phyloP scores from a whole-genome alignment of 768 basidiomycete species.

The Phanerodontia chrysosporium region DNA sequence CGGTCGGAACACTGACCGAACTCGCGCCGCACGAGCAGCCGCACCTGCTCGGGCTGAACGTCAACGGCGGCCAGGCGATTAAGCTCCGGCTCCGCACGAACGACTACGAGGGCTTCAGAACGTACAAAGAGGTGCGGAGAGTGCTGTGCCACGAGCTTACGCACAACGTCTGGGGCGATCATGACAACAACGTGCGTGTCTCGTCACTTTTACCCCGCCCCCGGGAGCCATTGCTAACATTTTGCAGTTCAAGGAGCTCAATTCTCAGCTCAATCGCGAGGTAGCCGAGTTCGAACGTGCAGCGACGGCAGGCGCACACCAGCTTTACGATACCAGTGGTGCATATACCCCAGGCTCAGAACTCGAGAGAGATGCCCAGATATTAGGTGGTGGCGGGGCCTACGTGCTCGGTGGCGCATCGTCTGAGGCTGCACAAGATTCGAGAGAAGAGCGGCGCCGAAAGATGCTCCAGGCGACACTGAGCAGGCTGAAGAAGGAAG shows the following conservation, averaged over 20 bases:
- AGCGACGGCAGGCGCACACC: slow-evolving; percentile 48
- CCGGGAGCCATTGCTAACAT: not conserved
- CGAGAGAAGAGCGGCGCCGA: slow-evolving; percentile 53
- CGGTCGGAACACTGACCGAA: slow-evolving; percentile 69
- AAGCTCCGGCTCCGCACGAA: slow-evolving; percentile 69
- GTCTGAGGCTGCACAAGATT: slow-evolving; percentile 30
- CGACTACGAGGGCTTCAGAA: slow-evolving; percentile 65
- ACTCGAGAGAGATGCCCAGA: slow-evolving; percentile 51
- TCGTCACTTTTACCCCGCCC: not conserved
- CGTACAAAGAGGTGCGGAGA: slow-evolving; percentile 58
- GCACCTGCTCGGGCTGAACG: slow-evolving; percentile 63
- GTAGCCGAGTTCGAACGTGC: slow-evolving; percentile 64
- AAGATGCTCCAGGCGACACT: slow-evolving; percentile 58
- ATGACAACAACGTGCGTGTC: slow-evolving; percentile 63
- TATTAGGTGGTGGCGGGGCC: slow-evolving; percentile 3
- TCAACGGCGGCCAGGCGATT: slow-evolving; percentile 56
- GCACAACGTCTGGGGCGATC: slow-evolving; percentile 71
- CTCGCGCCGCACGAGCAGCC: slow-evolving; percentile 77
- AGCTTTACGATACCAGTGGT: slow-evolving; percentile 38
- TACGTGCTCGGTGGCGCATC: slow-evolving; percentile 17
- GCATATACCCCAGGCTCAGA: slow-evolving; percentile 40
- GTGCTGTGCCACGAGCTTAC: slow-evolving; percentile 76
- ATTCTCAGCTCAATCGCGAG: slow-evolving; percentile 70
- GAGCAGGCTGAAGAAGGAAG: slow-evolving; percentile 55
- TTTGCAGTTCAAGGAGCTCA: slow-evolving; percentile 66